These are phyloP conservation scores for Kwoniella mangroviensis DNA, from an alignment of 768 basidiomycete species.

Conservation along the genomic window DNA sequence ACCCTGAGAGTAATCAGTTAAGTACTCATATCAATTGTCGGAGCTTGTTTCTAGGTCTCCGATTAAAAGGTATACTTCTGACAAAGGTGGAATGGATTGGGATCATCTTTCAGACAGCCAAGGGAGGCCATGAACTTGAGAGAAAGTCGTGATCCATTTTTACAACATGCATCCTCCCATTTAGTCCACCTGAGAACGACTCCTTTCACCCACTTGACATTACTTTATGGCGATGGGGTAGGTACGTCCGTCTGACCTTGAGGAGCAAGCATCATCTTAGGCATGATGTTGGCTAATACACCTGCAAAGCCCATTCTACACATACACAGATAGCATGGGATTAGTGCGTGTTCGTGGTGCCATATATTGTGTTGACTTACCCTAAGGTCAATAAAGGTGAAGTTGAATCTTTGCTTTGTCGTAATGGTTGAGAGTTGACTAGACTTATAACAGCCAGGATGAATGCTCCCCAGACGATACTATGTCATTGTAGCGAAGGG, in stretches of 20 bases:
- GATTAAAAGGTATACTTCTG: neutral
- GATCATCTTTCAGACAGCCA: neutral
- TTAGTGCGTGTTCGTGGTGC: neutral
- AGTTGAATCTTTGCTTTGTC: slow-evolving; percentile 38
- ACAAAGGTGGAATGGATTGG: neutral
- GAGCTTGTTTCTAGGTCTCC: neutral
- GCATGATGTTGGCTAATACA: slow-evolving; percentile 39
- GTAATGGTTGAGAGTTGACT: slow-evolving; percentile 41
- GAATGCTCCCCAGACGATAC: slow-evolving; percentile 44
- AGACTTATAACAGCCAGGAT: slow-evolving; percentile 37
- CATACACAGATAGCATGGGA: neutral
- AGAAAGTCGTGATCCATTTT: neutral
- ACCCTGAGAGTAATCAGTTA: neutral
- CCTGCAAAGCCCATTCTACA: slow-evolving; percentile 45
- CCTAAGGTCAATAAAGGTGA: slow-evolving; percentile 42
- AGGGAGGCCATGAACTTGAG: too few species aligned
- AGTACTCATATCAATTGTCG: neutral
- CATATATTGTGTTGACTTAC: slow-evolving; percentile 20
- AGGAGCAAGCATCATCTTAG: slow-evolving; percentile 38
- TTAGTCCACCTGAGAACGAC: neutral
- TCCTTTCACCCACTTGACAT: neutral
- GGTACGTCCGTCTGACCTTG: slow-evolving; percentile 15
- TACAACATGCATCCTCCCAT: slow-evolving; percentile 21
- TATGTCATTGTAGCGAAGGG: neutral
- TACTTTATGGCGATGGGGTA: neutral